Percentiles rank a stretch among this genome's conserved stretches.
phyloP scores from a whole-genome alignment of 106 monocot species.

The Dioscorea dumetorum region DNA sequence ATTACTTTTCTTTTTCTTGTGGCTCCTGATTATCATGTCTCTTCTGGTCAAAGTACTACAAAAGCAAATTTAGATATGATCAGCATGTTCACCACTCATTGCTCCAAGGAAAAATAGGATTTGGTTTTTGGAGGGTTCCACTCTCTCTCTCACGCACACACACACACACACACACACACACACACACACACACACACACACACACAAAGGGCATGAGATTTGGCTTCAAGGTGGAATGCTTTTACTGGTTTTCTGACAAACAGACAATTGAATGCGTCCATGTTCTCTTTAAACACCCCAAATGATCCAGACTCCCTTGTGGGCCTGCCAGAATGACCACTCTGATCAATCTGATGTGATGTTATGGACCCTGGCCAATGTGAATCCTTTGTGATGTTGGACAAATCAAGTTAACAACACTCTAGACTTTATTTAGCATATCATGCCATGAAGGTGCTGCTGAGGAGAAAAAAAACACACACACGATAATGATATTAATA shows the following conservation, averaged over 20 bases:
- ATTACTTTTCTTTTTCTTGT: too few species aligned
- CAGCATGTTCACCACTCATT: constrained; percentile 10
- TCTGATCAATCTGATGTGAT: not conserved
- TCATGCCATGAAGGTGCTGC: not conserved
- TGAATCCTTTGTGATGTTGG: too few species aligned
- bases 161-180: too few species aligned
- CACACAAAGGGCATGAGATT: not conserved
- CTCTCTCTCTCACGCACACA: not conserved
- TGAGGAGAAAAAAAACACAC: too few species aligned
- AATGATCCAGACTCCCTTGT: not conserved
- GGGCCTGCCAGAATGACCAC: not conserved
- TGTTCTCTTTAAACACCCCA: not conserved
- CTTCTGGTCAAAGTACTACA: constrained; percentile 1
- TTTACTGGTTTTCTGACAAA: not conserved
- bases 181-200: too few species aligned
- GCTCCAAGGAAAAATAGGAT: not conserved
- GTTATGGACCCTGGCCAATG: not conserved
- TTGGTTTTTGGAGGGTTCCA: not conserved
- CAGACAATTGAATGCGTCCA: not conserved
- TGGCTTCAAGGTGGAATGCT: not conserved
- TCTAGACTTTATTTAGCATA: not conserved
- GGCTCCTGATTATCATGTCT: too few species aligned
- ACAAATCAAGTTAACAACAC: not conserved
- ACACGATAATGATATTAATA: too few species aligned
- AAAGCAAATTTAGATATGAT: constrained; percentile 1